Base-by-base conservation (phyloP, 2,329 filamentous ascomycete species). In the Beauveria sp. region DNA sequence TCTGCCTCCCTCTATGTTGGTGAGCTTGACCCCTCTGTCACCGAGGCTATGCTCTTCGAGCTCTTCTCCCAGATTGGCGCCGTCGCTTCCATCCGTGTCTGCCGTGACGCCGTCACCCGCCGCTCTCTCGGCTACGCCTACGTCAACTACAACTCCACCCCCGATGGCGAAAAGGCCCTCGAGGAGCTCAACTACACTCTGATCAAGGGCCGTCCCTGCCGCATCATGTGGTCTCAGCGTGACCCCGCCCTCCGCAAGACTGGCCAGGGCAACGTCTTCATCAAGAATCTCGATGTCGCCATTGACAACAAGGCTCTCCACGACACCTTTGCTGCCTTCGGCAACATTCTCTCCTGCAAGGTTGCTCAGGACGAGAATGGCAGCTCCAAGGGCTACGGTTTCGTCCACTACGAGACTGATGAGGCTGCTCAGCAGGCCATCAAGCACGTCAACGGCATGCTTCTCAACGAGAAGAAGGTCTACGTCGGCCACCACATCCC, bases 221-320 rank as follows among this genome's bases (percentile, higher is more conserved):
- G 95, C 74, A 99, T 99, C 82, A 99, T 99, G 95, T 99, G 95
- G 95, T 99, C 95, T 67, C 95, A 99, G 86, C 95, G 95, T 77
- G 95, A 99, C 79, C 95, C 95, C 68, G 93, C 93, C 76, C 88
- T 99, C 71, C 95, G 95, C 83, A 99, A 99, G 88, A 99, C 92
- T 70, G 95, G 95, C 68, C 92, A 97, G 81, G 95, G 95, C 77
- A 99, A 99, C 75, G 93, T 99, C 71, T 99, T 99, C 86, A 99
- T 99, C 87, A 99, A 99, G 89, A 99, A 99, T 83, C 84, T 99
- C 68, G 95, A 99, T 77, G 89, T 88, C 69, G 95, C 95, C 71
- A 99, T 99, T 72, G 95, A 99, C 82, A 99, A 99, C 89, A 99
- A 99, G 87, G 95, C 95, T 76, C 90, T 99, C 63, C 95, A 99